Evolutionary conservation across 73 alveolate species (phyloP).

Genomic region (Paramecium octaurelia): DNA sequence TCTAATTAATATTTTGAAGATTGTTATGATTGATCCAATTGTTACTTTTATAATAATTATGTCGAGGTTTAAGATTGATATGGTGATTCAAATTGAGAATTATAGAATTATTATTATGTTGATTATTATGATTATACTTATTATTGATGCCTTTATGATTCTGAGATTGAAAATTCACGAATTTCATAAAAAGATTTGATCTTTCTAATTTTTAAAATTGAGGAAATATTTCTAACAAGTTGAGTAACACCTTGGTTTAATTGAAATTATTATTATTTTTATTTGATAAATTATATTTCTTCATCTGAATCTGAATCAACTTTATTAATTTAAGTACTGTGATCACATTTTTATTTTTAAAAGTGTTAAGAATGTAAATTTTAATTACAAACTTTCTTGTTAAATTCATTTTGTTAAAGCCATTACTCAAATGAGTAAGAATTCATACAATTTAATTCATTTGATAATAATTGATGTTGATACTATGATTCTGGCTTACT

Average conservation of each 20-base stretch:
- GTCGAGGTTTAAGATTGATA: background rate
- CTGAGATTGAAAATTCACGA: background rate
- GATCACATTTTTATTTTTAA: slow-evolving; percentile 9
- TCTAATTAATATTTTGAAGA: background rate
- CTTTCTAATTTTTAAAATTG: background rate
- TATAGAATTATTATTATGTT: background rate
- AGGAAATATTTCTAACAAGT: background rate
- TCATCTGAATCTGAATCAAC: slow-evolving; percentile 37
- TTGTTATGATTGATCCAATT: background rate
- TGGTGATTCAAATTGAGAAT: background rate
- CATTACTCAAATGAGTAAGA: background rate
- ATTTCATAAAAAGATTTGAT: background rate
- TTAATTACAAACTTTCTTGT: background rate
- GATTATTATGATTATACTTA: background rate
- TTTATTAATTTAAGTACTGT: slow-evolving; percentile 9
- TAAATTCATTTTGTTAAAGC: background rate
- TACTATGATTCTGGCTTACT: background rate
- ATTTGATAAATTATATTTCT: background rate
- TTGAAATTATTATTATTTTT: background rate
- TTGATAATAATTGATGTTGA: background rate
- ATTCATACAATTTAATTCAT: background rate
- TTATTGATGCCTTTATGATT: background rate
- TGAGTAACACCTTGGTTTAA: background rate
- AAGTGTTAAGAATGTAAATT: background rate
- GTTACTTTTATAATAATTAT: background rate